Evolutionary conservation across 495 filamentous ascomycete genomes (phyloP).

Genomic region (Aspergillus wentii): DNA sequence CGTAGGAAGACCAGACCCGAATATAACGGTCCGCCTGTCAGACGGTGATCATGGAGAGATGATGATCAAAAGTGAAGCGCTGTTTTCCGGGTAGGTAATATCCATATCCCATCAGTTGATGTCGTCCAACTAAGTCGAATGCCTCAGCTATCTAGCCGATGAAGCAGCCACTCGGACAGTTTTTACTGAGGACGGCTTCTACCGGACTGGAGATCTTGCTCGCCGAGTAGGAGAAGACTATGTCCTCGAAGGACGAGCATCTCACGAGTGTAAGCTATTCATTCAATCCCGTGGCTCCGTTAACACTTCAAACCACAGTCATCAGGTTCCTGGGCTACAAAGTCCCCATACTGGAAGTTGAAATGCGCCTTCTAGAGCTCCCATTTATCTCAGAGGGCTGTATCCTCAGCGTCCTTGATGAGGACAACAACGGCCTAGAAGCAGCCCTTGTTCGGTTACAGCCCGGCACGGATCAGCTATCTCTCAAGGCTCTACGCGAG

Average conservation of each 20-base stretch:
- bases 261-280: conserved; percentile 7
- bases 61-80: conserved; percentile 1
- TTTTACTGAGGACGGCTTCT: conserved; percentile 9
- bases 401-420: neutral
- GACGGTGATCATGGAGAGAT: conserved; percentile 7
- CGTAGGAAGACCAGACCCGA: neutral
- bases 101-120: too few relatives aligned
- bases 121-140: too few relatives aligned
- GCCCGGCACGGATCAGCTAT: neutral
- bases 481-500: neutral
- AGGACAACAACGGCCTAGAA: neutral
- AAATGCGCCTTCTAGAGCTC: neutral
- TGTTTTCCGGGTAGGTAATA: conserved; percentile 1
- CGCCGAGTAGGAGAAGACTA: conserved; percentile 6
- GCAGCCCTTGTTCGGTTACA: neutral
- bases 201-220: conserved; percentile 7
- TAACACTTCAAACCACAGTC: too few relatives aligned
- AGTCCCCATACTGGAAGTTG: neutral
- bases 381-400: neutral
- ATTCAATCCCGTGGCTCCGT: too few relatives aligned
- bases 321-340: neutral
- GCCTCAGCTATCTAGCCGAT: conserved; percentile 10
- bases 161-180: conserved; percentile 4
- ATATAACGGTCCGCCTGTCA: conserved; percentile 1
- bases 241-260: conserved; percentile 9